A percentile compares a stretch with the other conserved stretches of the same genome.
Conservation (phyloP, 179 eudicot species). For the Amaranthus tricolor region DNA sequence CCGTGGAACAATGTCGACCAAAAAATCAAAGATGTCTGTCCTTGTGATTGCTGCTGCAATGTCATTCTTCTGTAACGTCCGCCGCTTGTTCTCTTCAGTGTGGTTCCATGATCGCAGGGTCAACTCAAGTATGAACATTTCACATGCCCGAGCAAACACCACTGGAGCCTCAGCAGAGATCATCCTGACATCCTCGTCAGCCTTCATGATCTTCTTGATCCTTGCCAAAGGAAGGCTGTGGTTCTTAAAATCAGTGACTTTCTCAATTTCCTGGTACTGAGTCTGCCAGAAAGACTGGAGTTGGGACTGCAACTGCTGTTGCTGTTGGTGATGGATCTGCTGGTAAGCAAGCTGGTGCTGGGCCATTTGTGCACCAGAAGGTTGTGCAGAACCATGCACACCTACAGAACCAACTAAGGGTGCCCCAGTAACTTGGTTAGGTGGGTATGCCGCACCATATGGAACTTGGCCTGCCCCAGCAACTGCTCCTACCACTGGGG, state of each 20-base stretch:
- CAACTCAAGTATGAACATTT: conserved; percentile 61
- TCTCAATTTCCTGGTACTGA: conserved; percentile 60
- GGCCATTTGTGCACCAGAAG: conserved; percentile 52
- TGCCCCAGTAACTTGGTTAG: conserved; percentile 57
- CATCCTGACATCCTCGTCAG: conserved; percentile 73
- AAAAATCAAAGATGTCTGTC: conserved; percentile 65
- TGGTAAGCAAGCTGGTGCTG: conserved; percentile 82
- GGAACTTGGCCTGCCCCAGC: conserved; percentile 54
- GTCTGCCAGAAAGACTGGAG: conserved; percentile 61
- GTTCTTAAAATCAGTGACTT: conserved; percentile 61
- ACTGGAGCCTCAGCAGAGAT: conserved; percentile 73
- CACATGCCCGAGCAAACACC: conserved; percentile 59
- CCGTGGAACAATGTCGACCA: conserved; percentile 66
- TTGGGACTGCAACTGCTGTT: conserved; percentile 55
- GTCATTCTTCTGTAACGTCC: conserved; percentile 68
- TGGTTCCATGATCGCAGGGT: conserved; percentile 60
- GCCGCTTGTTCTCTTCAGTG: conserved; percentile 71
- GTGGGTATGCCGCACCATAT: conserved; percentile 51
- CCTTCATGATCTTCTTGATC: conserved; percentile 75
- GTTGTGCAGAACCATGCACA: conserved; percentile 33
- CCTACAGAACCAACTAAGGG: conserved; percentile 48
- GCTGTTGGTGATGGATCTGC: conserved; percentile 82
- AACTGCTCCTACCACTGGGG: conserved; percentile 41
- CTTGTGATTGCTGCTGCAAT: conserved; percentile 66
- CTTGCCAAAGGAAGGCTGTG: conserved; percentile 64